A percentile compares a stretch with the other conserved stretches of the same genome.
Evolutionary conservation across 305 asterid genomes (phyloP).

Genomic region (Fraxinus latifolia): DNA sequence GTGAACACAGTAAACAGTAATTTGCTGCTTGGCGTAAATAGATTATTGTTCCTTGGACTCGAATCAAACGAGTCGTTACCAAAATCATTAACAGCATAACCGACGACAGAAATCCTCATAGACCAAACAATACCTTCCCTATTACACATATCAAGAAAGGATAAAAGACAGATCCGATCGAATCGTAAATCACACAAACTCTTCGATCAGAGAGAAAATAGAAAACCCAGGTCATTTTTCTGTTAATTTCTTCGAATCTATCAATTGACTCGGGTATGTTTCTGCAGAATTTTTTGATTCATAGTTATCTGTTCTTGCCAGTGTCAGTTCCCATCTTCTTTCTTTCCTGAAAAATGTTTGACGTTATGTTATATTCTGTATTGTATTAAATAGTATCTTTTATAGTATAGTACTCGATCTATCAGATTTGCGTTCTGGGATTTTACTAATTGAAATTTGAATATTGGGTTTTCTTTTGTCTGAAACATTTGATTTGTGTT

Average conservation of each 20-base stretch:
- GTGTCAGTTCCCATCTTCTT: not conserved
- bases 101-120: constrained; percentile 34
- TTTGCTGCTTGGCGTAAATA: not conserved
- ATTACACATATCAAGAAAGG: not conserved
- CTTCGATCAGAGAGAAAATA: not conserved
- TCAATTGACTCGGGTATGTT: constrained; percentile 7
- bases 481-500: not conserved
- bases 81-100: constrained; percentile 34
- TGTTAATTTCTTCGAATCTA: constrained; percentile 5
- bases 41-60: constrained; percentile 16
- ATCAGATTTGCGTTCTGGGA: not conserved
- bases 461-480: not conserved
- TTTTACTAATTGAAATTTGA: not conserved
- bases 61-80: constrained; percentile 18
- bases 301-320: not conserved
- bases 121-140: constrained; percentile 20
- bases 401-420: not conserved
- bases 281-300: not conserved
- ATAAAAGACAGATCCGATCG: constrained; percentile 30
- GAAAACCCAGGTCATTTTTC: constrained; percentile 21
- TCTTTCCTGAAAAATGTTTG: not conserved
- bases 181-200: not conserved
- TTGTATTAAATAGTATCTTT: not conserved
- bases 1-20: not conserved
- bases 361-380: not conserved